phyloP scores from a whole-genome alignment of 192 early-diverging fungal species.

The Backusella sp. region DNA sequence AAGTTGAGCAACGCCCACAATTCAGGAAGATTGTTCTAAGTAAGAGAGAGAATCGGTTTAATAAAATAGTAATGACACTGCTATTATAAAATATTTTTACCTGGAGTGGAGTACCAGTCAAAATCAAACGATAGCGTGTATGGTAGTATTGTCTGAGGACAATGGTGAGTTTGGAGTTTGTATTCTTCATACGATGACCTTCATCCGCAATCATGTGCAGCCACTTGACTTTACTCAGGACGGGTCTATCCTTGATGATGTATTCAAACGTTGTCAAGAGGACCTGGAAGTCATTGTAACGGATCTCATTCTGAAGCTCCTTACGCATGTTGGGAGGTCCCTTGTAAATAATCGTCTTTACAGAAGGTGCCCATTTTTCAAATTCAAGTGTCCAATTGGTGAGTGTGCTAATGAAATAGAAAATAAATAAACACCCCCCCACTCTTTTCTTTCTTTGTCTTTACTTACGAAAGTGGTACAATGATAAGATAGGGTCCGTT shows the following conservation, averaged over 20 bases:
- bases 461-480: constrained; percentile 84
- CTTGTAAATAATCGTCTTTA: constrained; percentile 91
- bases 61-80: background rate
- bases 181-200: constrained; percentile 99
- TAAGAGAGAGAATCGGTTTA: background rate
- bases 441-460: background rate
- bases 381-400: constrained; percentile 98
- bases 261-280: constrained; percentile 97
- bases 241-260: constrained; percentile 87
- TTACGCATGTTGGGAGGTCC: constrained; percentile 77
- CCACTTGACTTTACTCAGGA: constrained; percentile 93
- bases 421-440: background rate
- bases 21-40: constrained; percentile 93
- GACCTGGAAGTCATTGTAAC: constrained; percentile 85
- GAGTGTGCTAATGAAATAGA: constrained; percentile 58
- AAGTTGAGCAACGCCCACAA: constrained; percentile 97
- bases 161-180: constrained; percentile 79
- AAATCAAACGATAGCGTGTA: constrained; percentile 88
- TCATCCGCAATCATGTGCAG: constrained; percentile 98
- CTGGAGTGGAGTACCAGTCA: constrained; percentile 98
- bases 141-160: constrained; percentile 89
- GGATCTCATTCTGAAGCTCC: constrained; percentile 69
- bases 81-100: constrained; percentile 29
- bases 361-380: constrained; percentile 95
- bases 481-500: constrained; percentile 95